Evolutionary conservation across 2,329 filamentous ascomycete genomes (phyloP).

Genomic region (Phyllosticta citrichinensis): DNA sequence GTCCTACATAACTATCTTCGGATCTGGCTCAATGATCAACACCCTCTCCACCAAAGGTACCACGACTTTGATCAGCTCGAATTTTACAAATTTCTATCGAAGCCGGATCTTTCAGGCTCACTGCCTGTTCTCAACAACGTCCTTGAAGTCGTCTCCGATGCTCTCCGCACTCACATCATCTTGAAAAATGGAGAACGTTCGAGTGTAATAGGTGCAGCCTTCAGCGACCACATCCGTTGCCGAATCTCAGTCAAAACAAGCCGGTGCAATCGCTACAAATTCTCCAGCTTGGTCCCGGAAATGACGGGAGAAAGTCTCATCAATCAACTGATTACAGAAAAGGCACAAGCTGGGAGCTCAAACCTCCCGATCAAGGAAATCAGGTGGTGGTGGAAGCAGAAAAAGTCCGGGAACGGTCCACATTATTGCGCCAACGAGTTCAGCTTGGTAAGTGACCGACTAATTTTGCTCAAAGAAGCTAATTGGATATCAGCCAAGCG

Average conservation of each 20-base stretch:
- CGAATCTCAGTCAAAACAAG: neutral
- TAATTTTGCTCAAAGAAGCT: neutral
- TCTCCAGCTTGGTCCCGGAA: neutral
- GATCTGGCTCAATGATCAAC: neutral
- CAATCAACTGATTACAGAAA: no score
- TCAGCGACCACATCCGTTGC: neutral
- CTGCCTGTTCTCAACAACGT: neutral
- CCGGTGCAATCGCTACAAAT: no score
- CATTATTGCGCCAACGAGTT: neutral
- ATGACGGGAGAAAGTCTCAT: neutral
- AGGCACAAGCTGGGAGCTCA: no score
- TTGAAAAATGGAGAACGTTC: neutral
- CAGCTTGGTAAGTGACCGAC: neutral
- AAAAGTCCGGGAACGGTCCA: neutral
- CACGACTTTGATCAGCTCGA: neutral
- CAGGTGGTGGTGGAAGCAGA: neutral
- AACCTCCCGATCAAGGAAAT: neutral
- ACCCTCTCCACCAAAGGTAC: neutral
- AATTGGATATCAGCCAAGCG: neutral
- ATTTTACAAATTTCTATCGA: neutral
- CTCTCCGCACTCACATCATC: neutral
- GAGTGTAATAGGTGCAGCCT: neutral
- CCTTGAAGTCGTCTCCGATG: neutral
- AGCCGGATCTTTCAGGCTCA: neutral
- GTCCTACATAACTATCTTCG: neutral